Evolutionary conservation across 1,139 yeast species (phyloP), one percentile per base, ranked within the genome.

Genomic region (Sugiyamaella neomexicana): DNA sequence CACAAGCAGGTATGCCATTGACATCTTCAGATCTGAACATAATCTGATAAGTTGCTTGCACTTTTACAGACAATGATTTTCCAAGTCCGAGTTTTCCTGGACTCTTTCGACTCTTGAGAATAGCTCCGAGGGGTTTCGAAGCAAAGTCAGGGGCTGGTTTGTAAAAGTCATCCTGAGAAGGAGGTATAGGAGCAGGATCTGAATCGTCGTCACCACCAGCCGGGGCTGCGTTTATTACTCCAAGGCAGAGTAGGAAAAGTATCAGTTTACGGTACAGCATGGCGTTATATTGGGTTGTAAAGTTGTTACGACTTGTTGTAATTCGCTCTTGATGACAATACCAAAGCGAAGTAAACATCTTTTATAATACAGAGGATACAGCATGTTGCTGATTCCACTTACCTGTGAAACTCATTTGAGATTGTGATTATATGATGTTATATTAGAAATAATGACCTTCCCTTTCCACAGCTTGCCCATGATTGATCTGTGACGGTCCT

Each of bases 21-120:
- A 65, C 58, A 50, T 66, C 65, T 25, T 60, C 58, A 7, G 68
- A 58, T 15, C 68, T 60, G 49, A 52, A 62, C 38, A 60, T 52
- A 16, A 69, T 50, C 55, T 69, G 72, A 51, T 54, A 60, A 3
- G 70, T 65, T 2, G 36, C 37, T 15, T 55, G 46, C 9, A 42
- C 23, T 16, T 42, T n/a, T 15, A 29, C 23, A 37, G 46, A 36
- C 58, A 29, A 7, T 37, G 15, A 52, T 50, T 16, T 12, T 44
- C 5, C 37, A 16, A 25, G 23, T 13, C 46, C 46, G 12, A 58
- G 54, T 5, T 60, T 54, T 10, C 46, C 45, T 13, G 59, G 59
- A 2, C 54, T 41, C 8, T 36, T 38, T 16, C 65, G 51, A n/a
- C 38, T 25, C 42, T 46, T 46, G 25, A 61, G 50, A 16, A 63